phyloP scores from a whole-genome alignment of 352 stramenopile species.

The Pythium aristosporum region DNA sequence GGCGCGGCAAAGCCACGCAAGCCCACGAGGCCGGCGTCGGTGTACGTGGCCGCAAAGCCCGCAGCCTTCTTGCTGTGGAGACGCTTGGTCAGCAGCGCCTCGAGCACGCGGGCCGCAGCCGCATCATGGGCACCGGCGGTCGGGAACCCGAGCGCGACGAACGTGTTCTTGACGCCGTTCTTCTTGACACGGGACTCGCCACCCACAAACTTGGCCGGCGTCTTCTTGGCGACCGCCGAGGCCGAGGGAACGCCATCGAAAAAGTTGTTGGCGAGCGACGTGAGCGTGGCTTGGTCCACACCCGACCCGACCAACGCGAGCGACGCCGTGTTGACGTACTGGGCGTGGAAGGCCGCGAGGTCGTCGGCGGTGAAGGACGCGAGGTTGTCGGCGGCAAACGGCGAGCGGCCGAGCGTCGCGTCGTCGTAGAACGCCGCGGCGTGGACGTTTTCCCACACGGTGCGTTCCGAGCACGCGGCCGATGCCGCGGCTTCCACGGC shows the following conservation, averaged over 20 bases:
- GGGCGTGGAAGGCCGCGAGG: constrained; percentile 57
- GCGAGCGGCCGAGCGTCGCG: constrained; percentile 55
- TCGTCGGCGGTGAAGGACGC: constrained; percentile 41
- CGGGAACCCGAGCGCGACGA: constrained; percentile 73
- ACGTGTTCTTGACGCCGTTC: constrained; percentile 46
- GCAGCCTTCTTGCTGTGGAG: constrained; percentile 63
- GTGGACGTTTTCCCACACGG: constrained; percentile 62
- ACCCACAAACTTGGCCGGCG: constrained; percentile 64
- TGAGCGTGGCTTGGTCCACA: constrained; percentile 61
- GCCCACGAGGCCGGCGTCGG: constrained; percentile 61
- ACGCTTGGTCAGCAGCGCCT: constrained; percentile 55
- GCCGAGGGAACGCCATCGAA: constrained; percentile 48
- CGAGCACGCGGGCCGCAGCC: constrained; percentile 63
- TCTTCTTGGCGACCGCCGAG: constrained; percentile 22
- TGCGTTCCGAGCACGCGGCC: constrained; percentile 36
- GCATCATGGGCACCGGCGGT: constrained; percentile 54
- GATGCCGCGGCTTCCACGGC: constrained; percentile 51
- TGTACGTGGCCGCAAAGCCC: constrained; percentile 64
- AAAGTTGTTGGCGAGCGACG: constrained; percentile 61
- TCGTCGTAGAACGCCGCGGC: constrained; percentile 84
- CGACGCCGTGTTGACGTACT: constrained; percentile 67
- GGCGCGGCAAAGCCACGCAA: constrained; percentile 52
- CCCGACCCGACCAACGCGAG: constrained; percentile 63
- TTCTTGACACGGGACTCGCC: constrained; percentile 80
- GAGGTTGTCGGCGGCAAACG: constrained; percentile 58